Percentiles rank a stretch among this genome's conserved stretches.
Conservation (phyloP, 805 yeast genomes). For the Saccharomycopsis guyanensis region DNA sequence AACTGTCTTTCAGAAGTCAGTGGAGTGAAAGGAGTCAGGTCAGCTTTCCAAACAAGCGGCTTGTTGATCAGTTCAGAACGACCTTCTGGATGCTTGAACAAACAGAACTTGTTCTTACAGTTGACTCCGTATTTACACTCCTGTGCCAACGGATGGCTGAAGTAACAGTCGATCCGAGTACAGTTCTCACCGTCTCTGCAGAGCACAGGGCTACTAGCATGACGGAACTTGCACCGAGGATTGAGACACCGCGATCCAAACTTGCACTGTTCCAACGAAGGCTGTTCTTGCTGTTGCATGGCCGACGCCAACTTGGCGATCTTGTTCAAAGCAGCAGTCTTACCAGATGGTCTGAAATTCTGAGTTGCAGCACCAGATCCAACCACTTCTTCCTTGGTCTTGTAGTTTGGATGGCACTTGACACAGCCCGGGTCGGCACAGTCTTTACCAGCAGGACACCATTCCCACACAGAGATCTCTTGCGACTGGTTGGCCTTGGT, state of each 20-base stretch:
- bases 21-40: constrained; percentile 25
- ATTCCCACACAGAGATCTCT: constrained; percentile 54
- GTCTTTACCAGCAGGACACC: constrained; percentile 53
- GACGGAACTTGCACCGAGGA: constrained; percentile 73
- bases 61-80: constrained; percentile 33
- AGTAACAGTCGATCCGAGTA: constrained; percentile 71
- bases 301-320: constrained; percentile 21
- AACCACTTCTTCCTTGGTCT: constrained; percentile 30
- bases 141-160: constrained; percentile 74
- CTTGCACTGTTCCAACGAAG: constrained; percentile 73
- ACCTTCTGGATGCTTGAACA: constrained; percentile 78
- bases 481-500: constrained; percentile 77
- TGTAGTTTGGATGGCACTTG: constrained; percentile 78
- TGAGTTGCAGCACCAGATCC: constrained; percentile 3
- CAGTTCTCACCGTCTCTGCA: constrained; percentile 83
- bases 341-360: not conserved
- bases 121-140: constrained; percentile 73
- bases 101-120: constrained; percentile 67
- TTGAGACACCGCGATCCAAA: constrained; percentile 73
- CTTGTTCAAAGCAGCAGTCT: constrained; percentile 4
- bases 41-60: constrained; percentile 33
- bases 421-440: constrained; percentile 58
- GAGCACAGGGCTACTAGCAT: constrained; percentile 62
- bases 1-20: constrained; percentile 54
- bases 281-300: constrained; percentile 32